Percentiles rank a stretch among this genome's conserved stretches.
These are phyloP conservation scores for Sporothrix phasma DNA, from an alignment of 2,329 filamentous ascomycete species.

Conservation along the genomic window DNA sequence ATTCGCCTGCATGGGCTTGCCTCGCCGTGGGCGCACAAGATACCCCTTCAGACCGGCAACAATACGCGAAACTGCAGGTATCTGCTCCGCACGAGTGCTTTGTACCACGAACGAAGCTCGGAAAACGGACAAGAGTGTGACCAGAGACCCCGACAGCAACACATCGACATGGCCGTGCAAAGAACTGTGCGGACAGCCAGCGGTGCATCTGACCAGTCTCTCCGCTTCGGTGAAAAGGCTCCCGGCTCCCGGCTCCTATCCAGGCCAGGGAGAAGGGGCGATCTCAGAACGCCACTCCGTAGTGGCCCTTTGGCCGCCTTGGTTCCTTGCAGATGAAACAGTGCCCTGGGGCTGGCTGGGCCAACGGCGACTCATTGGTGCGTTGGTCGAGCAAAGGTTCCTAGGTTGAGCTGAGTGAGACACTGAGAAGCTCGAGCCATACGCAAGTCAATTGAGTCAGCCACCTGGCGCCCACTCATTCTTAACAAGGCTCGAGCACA, in stretches of 20 bases:
- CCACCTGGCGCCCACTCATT: too few species aligned
- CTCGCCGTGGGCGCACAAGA: neutral
- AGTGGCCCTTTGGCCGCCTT: constrained; percentile 5
- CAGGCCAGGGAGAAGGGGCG: neutral
- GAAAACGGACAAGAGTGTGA: neutral
- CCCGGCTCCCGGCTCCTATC: neutral
- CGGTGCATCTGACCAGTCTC: neutral
- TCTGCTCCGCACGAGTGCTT: too few species aligned
- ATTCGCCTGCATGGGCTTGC: neutral
- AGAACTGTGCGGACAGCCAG: neutral
- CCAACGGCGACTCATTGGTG: neutral
- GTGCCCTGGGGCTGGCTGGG: neutral
- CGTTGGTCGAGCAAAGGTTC: constrained; percentile 11
- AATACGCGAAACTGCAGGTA: neutral
- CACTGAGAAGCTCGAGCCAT: neutral
- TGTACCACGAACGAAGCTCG: neutral
- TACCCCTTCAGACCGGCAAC: neutral
- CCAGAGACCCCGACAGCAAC: neutral
- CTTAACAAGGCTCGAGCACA: neutral
- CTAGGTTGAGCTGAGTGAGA: neutral
- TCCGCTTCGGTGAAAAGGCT: neutral
- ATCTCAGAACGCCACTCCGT: constrained; percentile 7
- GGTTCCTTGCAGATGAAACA: constrained; percentile 13
- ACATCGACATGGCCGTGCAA: neutral
- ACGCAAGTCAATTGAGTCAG: neutral